Conservation (phyloP, 306 rosid species). For the Fagus crenata region DNA sequence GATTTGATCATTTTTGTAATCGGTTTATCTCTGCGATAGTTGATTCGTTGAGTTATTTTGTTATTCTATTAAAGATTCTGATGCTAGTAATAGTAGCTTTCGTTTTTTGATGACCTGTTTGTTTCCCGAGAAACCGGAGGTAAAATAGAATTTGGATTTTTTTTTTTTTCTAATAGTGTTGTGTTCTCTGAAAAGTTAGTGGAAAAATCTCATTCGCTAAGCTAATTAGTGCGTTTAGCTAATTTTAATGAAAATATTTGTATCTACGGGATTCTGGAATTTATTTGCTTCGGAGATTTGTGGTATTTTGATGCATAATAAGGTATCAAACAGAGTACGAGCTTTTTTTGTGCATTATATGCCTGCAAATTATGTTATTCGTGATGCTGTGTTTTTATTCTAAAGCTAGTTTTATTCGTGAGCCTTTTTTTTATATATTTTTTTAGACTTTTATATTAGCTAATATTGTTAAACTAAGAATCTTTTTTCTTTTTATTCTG, state of each 20-base stretch:
- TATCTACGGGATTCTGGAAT: not conserved
- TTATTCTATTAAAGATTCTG: not conserved
- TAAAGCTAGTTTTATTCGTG: not conserved
- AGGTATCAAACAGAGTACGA: not conserved
- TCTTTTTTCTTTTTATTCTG: not conserved
- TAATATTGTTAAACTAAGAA: not conserved
- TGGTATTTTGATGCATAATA: not conserved
- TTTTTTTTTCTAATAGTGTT: not conserved
- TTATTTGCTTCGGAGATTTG: too few species aligned
- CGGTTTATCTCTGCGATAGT: not conserved
- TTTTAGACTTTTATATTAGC: not conserved
- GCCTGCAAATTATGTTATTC: not conserved
- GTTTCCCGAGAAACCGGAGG: not conserved
- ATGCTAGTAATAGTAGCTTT: not conserved
- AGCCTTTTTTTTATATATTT: not conserved
- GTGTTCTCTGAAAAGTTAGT: not conserved
- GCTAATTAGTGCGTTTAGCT: not conserved
- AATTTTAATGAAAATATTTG: not conserved
- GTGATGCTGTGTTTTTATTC: not conserved
- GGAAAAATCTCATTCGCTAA: not conserved
- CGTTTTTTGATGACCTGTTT: not conserved
- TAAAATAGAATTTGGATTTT: not conserved
- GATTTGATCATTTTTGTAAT: not conserved
- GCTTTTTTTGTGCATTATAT: not conserved
- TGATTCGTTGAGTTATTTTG: not conserved